phyloP scores from a whole-genome alignment of 306 rosid species.

The Acacia acuminata region DNA sequence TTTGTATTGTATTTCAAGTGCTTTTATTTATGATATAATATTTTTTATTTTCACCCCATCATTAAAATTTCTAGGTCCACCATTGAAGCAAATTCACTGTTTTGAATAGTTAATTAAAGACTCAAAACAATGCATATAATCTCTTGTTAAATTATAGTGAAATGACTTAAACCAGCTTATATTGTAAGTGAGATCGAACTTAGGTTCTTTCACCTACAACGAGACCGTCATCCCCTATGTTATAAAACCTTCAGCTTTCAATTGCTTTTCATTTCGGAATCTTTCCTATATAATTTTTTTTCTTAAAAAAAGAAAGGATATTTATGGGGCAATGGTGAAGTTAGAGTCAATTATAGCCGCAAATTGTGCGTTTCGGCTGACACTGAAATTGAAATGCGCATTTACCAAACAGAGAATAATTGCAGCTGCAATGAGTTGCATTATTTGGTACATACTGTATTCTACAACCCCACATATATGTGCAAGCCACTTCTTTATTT shows the following conservation, averaged over 20 bases:
- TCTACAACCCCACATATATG: not conserved
- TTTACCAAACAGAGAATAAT: not conserved
- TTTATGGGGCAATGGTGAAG: not conserved
- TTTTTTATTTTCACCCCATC: too few species aligned
- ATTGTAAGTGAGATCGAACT: too few species aligned
- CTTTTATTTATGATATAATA: too few species aligned
- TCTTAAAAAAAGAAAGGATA: not conserved
- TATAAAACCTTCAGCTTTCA: not conserved
- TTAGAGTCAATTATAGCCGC: not conserved
- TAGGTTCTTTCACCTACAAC: too few species aligned
- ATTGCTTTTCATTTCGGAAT: not conserved
- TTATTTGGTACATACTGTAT: not conserved
- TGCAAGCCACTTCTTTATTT: not conserved
- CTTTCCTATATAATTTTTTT: not conserved
- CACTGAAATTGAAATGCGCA: not conserved
- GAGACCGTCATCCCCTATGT: too few species aligned
- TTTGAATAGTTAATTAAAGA: too few species aligned
- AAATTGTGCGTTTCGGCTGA: not conserved
- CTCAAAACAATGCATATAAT: too few species aligned
- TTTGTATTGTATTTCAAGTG: too few species aligned
- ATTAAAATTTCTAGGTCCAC: too few species aligned
- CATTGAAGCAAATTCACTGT: too few species aligned
- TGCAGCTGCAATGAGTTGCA: not conserved
- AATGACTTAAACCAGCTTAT: too few species aligned
- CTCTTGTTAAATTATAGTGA: too few species aligned